Evolutionary conservation across 2,329 filamentous ascomycete genomes (phyloP).

Genomic region (Cladosporium sp.): DNA sequence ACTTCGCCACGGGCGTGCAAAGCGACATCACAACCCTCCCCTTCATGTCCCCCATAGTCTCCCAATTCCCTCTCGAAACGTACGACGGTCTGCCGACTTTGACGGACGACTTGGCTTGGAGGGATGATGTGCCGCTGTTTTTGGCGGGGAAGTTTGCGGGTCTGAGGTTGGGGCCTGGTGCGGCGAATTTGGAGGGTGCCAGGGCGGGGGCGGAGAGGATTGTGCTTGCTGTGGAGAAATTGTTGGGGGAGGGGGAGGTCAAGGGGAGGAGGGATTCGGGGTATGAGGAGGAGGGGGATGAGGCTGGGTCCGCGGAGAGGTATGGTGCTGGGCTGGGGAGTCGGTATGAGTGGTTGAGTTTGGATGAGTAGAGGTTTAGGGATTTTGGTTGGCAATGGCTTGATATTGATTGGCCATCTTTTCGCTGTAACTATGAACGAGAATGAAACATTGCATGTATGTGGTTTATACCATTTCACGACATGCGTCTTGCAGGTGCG

Average conservation of each 20-base stretch:
- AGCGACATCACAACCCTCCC: slow-evolving; percentile 58
- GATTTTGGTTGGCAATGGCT: too few species aligned
- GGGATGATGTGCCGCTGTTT: slow-evolving; percentile 66
- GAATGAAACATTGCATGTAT: too few species aligned
- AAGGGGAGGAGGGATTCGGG: slow-evolving; percentile 9
- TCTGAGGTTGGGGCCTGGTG: slow-evolving; percentile 65
- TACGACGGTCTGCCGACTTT: slow-evolving; percentile 66
- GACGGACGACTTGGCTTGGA: slow-evolving; percentile 73
- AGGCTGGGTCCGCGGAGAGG: slow-evolving; percentile 19
- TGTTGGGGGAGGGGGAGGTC: slow-evolving; percentile 33
- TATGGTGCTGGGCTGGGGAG: slow-evolving; percentile 40
- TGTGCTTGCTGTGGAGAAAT: slow-evolving; percentile 63
- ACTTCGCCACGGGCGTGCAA: slow-evolving; percentile 69
- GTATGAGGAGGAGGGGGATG: slow-evolving; percentile 19
- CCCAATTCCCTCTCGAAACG: slow-evolving; percentile 56
- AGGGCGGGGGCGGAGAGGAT: slow-evolving; percentile 68
- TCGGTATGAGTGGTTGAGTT: slow-evolving; percentile 35
- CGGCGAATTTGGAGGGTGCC: slow-evolving; percentile 69
- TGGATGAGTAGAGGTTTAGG: neutral
- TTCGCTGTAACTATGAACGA: too few species aligned
- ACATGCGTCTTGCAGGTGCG: too few species aligned
- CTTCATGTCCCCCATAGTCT: slow-evolving; percentile 55
- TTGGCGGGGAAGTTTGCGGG: slow-evolving; percentile 63
- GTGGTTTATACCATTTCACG: too few species aligned
- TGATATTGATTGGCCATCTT: too few species aligned